A percentile compares a stretch with the other conserved stretches of the same genome.
Conservation (phyloP, 306 rosid species). For the Trichosanthes cucumerina region DNA sequence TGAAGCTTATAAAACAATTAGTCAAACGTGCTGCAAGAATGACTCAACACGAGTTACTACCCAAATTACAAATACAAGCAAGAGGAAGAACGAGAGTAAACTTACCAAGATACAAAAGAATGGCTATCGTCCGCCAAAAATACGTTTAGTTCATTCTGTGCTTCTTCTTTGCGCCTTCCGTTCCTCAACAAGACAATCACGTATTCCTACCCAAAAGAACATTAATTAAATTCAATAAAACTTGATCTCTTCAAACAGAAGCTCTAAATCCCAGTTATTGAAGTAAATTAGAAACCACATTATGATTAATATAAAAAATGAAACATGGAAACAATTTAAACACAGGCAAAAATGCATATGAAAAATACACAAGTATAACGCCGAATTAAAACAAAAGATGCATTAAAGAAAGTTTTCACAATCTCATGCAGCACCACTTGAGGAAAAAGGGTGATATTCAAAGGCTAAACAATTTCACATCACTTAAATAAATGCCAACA, state of each 20-base stretch:
- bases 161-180: slow-evolving; percentile 78
- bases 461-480: background rate
- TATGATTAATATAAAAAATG: background rate
- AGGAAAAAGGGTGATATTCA: background rate
- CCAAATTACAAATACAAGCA: background rate
- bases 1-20: background rate
- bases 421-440: background rate
- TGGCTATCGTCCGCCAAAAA: slow-evolving; percentile 82
- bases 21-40: background rate
- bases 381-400: background rate
- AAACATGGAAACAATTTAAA: background rate
- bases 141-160: slow-evolving; percentile 66
- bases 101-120: slow-evolving; percentile 91
- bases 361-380: background rate
- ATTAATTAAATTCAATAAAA: background rate
- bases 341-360: background rate
- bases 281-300: background rate
- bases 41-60: background rate
- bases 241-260: background rate
- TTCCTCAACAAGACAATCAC: slow-evolving; percentile 85
- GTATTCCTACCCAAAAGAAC: slow-evolving; percentile 59
- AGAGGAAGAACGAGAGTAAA: slow-evolving; percentile 8
- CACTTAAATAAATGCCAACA: background rate
- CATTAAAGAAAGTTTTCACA: background rate
- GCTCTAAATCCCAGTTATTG: background rate